Evolutionary conservation across 2,329 filamentous ascomycete genomes (phyloP).

Genomic region (Hypoxylon sp.): DNA sequence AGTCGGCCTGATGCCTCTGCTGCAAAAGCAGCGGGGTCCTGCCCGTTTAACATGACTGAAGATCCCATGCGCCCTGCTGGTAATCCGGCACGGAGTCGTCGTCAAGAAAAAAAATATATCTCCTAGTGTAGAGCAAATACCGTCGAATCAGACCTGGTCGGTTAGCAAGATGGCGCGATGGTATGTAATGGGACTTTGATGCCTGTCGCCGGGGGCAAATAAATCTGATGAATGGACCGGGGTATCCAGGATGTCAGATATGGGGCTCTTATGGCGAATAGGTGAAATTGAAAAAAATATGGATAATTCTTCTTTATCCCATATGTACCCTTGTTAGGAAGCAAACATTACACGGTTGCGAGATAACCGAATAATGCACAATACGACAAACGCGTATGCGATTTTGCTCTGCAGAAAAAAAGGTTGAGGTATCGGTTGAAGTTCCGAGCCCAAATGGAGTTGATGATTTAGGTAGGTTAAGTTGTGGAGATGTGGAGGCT

Average conservation of each 20-base stretch:
- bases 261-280: not conserved
- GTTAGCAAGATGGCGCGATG: not conserved
- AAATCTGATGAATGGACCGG: constrained; percentile 13
- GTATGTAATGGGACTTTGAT: not conserved
- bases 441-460: constrained; percentile 42
- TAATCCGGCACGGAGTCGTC: constrained; percentile 4
- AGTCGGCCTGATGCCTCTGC: constrained; percentile 45
- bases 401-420: constrained; percentile 29
- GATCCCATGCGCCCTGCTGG: constrained; percentile 36
- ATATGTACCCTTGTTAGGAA: constrained; percentile 5
- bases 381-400: constrained; percentile 30
- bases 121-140: not conserved
- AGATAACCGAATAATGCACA: constrained; percentile 18
- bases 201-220: constrained; percentile 13
- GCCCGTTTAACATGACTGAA: constrained; percentile 48
- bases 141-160: not conserved
- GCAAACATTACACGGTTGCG: constrained; percentile 3
- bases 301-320: constrained; percentile 13
- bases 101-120: not conserved
- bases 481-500: constrained; percentile 38
- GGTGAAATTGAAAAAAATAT: not conserved
- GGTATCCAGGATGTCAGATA: constrained; percentile 12
- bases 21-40: constrained; percentile 39
- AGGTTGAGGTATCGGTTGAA: constrained; percentile 32
- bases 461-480: constrained; percentile 35